Conservation (phyloP, 108 stramenopile species). For the Epipyxis sp. region DNA sequence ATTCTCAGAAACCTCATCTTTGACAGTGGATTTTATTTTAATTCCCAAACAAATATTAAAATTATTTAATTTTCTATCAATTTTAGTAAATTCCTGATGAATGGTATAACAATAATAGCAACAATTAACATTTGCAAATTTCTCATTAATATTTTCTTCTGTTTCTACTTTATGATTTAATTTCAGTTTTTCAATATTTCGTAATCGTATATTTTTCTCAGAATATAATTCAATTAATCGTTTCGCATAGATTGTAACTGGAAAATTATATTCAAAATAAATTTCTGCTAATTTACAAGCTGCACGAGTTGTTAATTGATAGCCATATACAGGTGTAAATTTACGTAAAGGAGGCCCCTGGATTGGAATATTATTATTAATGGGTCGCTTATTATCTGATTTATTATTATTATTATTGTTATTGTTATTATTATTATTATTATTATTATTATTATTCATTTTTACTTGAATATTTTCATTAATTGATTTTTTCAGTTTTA, state of each 20-base stretch:
- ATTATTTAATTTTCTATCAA: not conserved
- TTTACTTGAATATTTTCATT: not conserved
- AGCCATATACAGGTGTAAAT: not conserved
- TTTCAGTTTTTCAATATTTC: not conserved
- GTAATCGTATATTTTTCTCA: not conserved
- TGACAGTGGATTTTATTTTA: not conserved
- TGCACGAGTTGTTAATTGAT: not conserved
- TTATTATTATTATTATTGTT: not conserved
- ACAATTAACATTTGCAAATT: not conserved
- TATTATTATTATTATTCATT: not conserved
- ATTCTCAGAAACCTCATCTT: not conserved
- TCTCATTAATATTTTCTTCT: not conserved
- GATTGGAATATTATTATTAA: not conserved
- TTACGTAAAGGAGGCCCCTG: no score
- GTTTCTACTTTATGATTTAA: not conserved
- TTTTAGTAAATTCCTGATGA: not conserved
- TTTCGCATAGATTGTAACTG: not conserved
- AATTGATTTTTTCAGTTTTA: no score
- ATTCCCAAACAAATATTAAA: not conserved
- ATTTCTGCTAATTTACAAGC: not conserved
- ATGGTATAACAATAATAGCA: not conserved
- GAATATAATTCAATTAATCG: not conserved
- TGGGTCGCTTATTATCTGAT: not conserved
- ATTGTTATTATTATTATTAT: not conserved
- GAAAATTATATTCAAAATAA: not conserved